Conservation (phyloP, 441 rosid genomes). For the Isatis lusitanica region DNA sequence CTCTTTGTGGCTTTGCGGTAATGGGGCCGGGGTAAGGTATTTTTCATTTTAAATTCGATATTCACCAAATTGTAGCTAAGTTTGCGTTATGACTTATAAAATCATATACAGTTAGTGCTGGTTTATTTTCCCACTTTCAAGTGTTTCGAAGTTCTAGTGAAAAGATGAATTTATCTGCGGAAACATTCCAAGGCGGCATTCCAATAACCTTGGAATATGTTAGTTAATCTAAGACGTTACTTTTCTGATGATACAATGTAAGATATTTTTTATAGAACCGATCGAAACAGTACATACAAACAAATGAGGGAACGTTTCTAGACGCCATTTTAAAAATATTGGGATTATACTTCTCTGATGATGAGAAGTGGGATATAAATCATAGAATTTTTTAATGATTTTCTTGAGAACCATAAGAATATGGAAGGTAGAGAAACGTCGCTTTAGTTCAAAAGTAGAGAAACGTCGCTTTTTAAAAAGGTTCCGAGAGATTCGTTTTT, state of each 20-base stretch:
- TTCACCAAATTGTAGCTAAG: neutral
- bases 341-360: too few species aligned
- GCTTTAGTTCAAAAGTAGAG: neutral
- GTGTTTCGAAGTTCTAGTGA: neutral
- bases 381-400: too few species aligned
- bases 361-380: too few species aligned
- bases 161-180: neutral
- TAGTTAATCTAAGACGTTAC: too few species aligned
- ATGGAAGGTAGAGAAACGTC: too few species aligned
- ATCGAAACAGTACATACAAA: too few species aligned
- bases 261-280: too few species aligned
- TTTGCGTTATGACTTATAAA: neutral
- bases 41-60: neutral
- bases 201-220: neutral
- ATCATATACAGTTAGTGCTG: neutral
- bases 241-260: too few species aligned
- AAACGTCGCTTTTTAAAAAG: neutral
- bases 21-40: neutral
- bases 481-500: neutral
- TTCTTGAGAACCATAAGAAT: neutral
- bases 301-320: too few species aligned
- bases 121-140: neutral
- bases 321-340: too few species aligned
- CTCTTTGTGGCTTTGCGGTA: neutral
- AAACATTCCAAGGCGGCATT: neutral